These are phyloP conservation scores for Sporothrix pseudoabietina DNA, from an alignment of 2,329 filamentous ascomycete species.

Conservation along the genomic window DNA sequence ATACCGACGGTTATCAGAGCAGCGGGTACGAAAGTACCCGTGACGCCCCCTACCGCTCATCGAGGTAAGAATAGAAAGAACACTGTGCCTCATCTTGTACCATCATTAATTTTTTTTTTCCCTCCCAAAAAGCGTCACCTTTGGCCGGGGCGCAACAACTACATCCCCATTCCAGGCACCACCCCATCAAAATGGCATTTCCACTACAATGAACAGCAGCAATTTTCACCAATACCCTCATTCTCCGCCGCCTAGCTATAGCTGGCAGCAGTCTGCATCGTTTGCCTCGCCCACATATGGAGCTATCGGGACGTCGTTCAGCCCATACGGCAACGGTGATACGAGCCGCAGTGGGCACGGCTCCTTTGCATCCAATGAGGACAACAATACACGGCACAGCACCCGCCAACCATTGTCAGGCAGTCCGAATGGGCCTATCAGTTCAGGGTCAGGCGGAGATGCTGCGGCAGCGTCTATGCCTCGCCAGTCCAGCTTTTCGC, in stretches of 20 bases:
- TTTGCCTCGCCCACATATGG: conserved; percentile 34
- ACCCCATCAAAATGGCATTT: conserved; percentile 42
- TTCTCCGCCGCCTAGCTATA: conserved; percentile 31
- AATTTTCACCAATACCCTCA: conserved; percentile 29
- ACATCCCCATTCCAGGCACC: conserved; percentile 30
- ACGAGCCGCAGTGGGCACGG: conserved; percentile 34
- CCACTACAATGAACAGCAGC: conserved; percentile 37
- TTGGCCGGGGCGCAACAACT: conserved; percentile 43
- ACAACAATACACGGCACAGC: not conserved
- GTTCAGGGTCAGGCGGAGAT: not conserved
- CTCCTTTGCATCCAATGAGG: not conserved
- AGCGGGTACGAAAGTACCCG: conserved; percentile 41
- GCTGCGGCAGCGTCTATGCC: not conserved
- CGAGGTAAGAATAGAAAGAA: conserved; percentile 40
- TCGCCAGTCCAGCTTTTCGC: conserved; percentile 56
- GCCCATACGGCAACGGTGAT: conserved; percentile 39
- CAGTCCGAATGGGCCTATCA: not conserved
- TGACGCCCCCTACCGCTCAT: conserved; percentile 37
- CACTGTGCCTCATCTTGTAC: not conserved
- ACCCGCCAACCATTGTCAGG: not conserved
- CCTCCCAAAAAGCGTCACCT: conserved; percentile 48
- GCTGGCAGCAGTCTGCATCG: conserved; percentile 36
- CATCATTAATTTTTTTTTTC: conserved; percentile 31
- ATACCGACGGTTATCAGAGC: conserved; percentile 42
- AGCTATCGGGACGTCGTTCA: conserved; percentile 30